phyloP scores from a whole-genome alignment of 805 yeast genomes.

The Ogataea ramenticola region DNA sequence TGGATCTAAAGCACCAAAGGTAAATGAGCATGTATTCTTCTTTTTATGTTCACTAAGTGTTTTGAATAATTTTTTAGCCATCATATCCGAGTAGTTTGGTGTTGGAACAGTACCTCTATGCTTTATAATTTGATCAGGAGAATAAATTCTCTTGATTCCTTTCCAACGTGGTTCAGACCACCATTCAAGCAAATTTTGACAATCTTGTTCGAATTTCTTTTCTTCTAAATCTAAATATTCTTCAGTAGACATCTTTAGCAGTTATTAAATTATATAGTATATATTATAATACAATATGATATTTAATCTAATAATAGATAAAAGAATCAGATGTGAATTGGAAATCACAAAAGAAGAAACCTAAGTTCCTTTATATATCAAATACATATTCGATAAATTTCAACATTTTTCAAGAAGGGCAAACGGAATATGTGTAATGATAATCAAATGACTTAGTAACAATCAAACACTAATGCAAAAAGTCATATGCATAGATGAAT shows the following conservation, averaged over 20 bases:
- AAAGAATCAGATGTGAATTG: too few species aligned
- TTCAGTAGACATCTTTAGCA: neutral
- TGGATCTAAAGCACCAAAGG: slow-evolving; percentile 95
- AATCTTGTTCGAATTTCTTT: slow-evolving; percentile 55
- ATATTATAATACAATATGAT: neutral
- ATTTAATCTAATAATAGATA: too few species aligned
- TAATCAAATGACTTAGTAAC: too few species aligned
- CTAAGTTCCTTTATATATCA: too few species aligned
- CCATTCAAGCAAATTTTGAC: slow-evolving; percentile 74
- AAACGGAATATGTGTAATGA: too few species aligned
- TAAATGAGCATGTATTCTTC: slow-evolving; percentile 70
- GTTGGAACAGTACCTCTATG: slow-evolving; percentile 78
- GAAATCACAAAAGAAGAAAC: too few species aligned
- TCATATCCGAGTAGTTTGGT: slow-evolving; percentile 67
- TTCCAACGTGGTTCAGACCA: slow-evolving; percentile 93
- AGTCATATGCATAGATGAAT: too few species aligned
- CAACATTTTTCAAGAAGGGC: too few species aligned
- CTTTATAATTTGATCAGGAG: slow-evolving; percentile 81
- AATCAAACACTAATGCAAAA: too few species aligned
- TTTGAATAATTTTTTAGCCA: slow-evolving; percentile 75
- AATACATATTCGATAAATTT: too few species aligned
- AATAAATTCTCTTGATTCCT: slow-evolving; percentile 78
- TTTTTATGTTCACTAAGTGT: slow-evolving; percentile 65
- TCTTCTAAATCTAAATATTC: slow-evolving; percentile 44
- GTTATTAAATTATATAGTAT: neutral